phyloP scores from a whole-genome alignment of 2,329 filamentous ascomycete genomes.

The Calonectria pauciramosa region DNA sequence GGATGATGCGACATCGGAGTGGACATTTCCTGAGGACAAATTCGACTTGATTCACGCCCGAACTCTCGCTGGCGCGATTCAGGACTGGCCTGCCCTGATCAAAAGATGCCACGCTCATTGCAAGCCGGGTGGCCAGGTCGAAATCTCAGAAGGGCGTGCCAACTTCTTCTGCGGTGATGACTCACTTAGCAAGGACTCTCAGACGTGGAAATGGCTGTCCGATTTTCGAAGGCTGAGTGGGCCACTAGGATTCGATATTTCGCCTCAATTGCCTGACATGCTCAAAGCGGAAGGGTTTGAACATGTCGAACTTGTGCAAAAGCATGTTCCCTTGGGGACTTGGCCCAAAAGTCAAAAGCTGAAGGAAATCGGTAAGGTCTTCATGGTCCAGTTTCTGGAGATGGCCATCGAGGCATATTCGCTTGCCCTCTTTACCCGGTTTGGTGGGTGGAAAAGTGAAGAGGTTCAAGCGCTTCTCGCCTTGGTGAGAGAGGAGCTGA shows the following conservation, averaged over 20 bases:
- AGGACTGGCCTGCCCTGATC: slow-evolving; percentile 45
- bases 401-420: slow-evolving; percentile 38
- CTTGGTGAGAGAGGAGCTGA: slow-evolving; percentile 41
- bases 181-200: slow-evolving; percentile 32
- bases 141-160: slow-evolving; percentile 38
- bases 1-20: slow-evolving; percentile 43
- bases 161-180: slow-evolving; percentile 44
- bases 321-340: slow-evolving; percentile 53
- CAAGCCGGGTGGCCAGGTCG: slow-evolving; percentile 31
- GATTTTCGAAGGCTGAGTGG: slow-evolving; percentile 39
- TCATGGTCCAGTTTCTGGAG: slow-evolving; percentile 38
- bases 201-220: slow-evolving; percentile 39
- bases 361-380: slow-evolving; percentile 48
- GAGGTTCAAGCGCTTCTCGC: slow-evolving; percentile 43
- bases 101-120: slow-evolving; percentile 34
- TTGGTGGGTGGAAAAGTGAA: slow-evolving; percentile 37
- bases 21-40: slow-evolving; percentile 38
- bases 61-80: slow-evolving; percentile 44
- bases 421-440: slow-evolving; percentile 42
- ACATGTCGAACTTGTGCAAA: slow-evolving; percentile 42
- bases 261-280: slow-evolving; percentile 31
- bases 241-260: slow-evolving; percentile 39
- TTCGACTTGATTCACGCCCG: slow-evolving; percentile 49
- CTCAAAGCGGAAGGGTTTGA: slow-evolving; percentile 47
- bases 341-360: slow-evolving; percentile 59